Conservation (phyloP, 2,329 filamentous ascomycete species). For the Setomelanomma holmii region DNA sequence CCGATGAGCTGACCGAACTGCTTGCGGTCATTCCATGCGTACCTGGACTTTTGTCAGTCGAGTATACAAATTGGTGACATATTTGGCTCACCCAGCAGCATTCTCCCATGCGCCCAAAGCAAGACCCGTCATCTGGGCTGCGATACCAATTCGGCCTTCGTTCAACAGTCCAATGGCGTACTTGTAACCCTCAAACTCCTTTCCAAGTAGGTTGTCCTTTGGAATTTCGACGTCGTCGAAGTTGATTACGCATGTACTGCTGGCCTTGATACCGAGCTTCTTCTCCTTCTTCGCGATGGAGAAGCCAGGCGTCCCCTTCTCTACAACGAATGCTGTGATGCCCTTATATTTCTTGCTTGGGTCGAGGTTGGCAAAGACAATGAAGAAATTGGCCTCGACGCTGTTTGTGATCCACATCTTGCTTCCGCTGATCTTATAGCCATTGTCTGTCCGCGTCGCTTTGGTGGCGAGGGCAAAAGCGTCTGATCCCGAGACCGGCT, state of each 20-base stretch:
- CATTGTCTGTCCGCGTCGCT: slow-evolving; percentile 80
- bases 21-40: slow-evolving; percentile 98
- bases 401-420: slow-evolving; percentile 99
- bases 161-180: slow-evolving; percentile 95
- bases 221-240: slow-evolving; percentile 96
- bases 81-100: slow-evolving; percentile 71
- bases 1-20: slow-evolving; percentile 94
- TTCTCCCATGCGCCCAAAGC: slow-evolving; percentile 96
- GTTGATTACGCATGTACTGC: slow-evolving; percentile 95
- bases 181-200: slow-evolving; percentile 94
- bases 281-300: slow-evolving; percentile 99
- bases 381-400: slow-evolving; percentile 91
- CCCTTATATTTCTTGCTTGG: slow-evolving; percentile 94
- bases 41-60: slow-evolving; percentile 57
- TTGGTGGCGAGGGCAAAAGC: slow-evolving; percentile 94
- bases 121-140: slow-evolving; percentile 97
- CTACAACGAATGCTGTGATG: slow-evolving; percentile 93
- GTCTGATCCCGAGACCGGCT: slow-evolving; percentile 91
- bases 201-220: slow-evolving; percentile 84
- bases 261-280: slow-evolving; percentile 96
- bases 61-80: neutral
- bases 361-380: slow-evolving; percentile 96
- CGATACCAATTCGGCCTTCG: slow-evolving; percentile 96
- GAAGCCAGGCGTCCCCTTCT: slow-evolving; percentile 89
- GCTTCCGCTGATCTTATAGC: slow-evolving; percentile 85